Evolutionary conservation across 768 basidiomycete genomes (phyloP).

Genomic region (Cantharellus cinnabarinus): DNA sequence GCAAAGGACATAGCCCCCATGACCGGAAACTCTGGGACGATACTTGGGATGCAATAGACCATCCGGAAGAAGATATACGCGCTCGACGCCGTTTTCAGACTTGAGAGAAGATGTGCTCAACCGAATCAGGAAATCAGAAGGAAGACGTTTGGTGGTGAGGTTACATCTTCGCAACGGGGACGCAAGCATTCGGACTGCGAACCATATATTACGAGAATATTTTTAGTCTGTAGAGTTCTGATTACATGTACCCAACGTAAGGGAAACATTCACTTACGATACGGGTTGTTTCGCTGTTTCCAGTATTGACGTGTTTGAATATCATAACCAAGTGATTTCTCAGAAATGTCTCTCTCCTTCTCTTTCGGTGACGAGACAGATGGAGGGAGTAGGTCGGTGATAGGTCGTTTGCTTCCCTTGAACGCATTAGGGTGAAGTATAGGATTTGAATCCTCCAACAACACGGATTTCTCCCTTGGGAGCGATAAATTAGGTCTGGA

Average conservation of each 20-base stretch:
- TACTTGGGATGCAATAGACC: constrained; percentile 49
- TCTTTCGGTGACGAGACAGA: too few relatives aligned
- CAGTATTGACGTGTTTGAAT: too few relatives aligned
- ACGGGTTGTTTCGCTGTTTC: constrained; percentile 54
- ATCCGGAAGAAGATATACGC: constrained; percentile 26
- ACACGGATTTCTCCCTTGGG: constrained; percentile 28
- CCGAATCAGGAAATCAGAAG: constrained; percentile 51
- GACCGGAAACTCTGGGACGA: constrained; percentile 25
- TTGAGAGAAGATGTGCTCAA: constrained; percentile 18
- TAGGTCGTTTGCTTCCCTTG: constrained; percentile 30
- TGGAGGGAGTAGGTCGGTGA: too few relatives aligned
- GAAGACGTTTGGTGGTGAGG: constrained; percentile 30
- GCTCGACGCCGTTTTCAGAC: constrained; percentile 11
- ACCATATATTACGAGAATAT: not conserved
- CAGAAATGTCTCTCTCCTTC: too few relatives aligned
- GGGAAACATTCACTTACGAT: constrained; percentile 25
- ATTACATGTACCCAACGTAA: constrained; percentile 4
- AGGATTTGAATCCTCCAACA: constrained; percentile 37
- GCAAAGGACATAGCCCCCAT: constrained; percentile 38
- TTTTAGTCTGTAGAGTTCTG: not conserved
- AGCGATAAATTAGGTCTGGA: not conserved
- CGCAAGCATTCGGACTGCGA: constrained; percentile 48
- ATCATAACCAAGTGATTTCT: too few relatives aligned
- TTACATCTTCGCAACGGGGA: constrained; percentile 40
- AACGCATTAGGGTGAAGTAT: constrained; percentile 31